phyloP scores from a whole-genome alignment of 2,329 filamentous ascomycete species.

The Neofusicoccum ribis region DNA sequence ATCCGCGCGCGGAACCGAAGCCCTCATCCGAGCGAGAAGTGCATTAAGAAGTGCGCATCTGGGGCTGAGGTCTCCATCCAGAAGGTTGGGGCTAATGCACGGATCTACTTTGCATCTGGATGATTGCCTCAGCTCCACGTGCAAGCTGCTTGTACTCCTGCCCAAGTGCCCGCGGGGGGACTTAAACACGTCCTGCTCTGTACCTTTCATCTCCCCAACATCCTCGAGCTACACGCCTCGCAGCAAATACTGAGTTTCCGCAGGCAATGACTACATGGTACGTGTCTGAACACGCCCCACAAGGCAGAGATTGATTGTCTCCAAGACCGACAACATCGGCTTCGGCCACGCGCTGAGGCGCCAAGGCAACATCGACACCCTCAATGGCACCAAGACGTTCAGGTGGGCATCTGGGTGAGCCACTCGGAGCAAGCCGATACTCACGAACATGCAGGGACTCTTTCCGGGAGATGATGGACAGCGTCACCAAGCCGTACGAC shows the following conservation, averaged over 20 bases:
- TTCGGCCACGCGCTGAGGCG: slow-evolving; percentile 72
- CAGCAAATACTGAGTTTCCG: slow-evolving; percentile 22
- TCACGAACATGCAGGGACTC: slow-evolving; percentile 56
- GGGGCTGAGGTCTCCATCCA: too few species aligned
- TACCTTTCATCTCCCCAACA: too few species aligned
- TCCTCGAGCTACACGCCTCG: background rate
- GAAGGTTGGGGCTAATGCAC: too few species aligned
- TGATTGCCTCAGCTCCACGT: too few species aligned
- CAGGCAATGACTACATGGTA: slow-evolving; percentile 67
- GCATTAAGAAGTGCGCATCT: too few species aligned
- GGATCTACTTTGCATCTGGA: too few species aligned
- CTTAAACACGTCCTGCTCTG: too few species aligned
- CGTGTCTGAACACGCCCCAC: slow-evolving; percentile 18
- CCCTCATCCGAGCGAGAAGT: too few species aligned
- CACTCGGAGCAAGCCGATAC: background rate
- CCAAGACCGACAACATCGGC: slow-evolving; percentile 86
- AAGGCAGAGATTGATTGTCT: slow-evolving; percentile 48
- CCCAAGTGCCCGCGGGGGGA: too few species aligned
- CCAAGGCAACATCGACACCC: slow-evolving; percentile 73
- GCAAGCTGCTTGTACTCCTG: too few species aligned
- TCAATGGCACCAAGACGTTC: slow-evolving; percentile 71
- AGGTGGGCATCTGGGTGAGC: slow-evolving; percentile 46
- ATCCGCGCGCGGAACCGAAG: too few species aligned
- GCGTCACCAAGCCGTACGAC: slow-evolving; percentile 74
- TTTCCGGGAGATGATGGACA: slow-evolving; percentile 91